Evolutionary conservation across 148 eudicot genomes (phyloP).

Genomic region (Drosera capensis): DNA sequence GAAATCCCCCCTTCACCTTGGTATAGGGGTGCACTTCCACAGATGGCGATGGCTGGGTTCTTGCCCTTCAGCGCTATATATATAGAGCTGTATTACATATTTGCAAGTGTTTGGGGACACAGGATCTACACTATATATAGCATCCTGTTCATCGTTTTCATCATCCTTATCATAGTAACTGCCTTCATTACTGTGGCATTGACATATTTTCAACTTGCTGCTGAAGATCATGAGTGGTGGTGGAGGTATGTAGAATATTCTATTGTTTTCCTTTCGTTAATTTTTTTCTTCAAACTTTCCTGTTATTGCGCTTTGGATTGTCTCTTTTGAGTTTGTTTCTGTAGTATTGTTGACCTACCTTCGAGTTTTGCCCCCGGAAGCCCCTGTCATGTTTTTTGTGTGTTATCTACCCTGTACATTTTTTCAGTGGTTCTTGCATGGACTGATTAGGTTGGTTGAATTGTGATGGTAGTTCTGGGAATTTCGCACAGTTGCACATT

Average conservation of each 20-base stretch:
- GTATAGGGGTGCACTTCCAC: constrained; percentile 1
- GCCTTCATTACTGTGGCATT: constrained; percentile 3
- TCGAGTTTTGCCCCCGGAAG: no score
- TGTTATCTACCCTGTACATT: no score
- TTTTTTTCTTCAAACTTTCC: neutral
- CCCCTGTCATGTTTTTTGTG: no score
- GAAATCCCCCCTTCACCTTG: neutral
- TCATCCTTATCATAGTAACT: neutral
- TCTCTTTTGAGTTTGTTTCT: neutral
- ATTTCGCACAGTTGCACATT: no score
- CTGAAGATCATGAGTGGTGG: constrained; percentile 6
- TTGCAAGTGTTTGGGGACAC: constrained; percentile 2
- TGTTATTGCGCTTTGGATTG: neutral
- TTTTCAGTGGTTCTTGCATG: no score
- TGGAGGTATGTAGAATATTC: constrained; percentile 1
- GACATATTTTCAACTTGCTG: constrained; percentile 1
- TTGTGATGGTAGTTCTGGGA: no score
- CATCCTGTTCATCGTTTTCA: neutral
- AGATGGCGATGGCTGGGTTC: constrained; percentile 2
- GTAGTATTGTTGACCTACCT: no score
- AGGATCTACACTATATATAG: neutral
- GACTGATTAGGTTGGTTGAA: no score
- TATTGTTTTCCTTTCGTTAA: no score
- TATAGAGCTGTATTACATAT: constrained; percentile 1
- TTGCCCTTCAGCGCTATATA: constrained; percentile 1